Conservation (phyloP, 139 green algal species). For the Asterochloris sp. region DNA sequence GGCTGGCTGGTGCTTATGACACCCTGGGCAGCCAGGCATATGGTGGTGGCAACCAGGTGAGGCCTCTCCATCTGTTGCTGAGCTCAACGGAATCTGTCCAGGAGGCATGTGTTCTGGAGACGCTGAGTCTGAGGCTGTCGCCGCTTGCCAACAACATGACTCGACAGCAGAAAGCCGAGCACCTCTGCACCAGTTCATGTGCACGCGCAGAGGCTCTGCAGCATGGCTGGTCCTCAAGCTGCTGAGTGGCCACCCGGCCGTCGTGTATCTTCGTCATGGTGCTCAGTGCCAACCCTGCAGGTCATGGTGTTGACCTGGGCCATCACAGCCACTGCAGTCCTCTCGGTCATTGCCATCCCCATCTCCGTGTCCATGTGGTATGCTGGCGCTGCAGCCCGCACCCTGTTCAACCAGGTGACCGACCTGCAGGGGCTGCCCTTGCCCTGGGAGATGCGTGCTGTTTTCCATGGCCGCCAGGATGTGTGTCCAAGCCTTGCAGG, state of each 20-base stretch:
- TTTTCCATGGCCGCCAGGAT: background rate
- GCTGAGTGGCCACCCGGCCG: no score
- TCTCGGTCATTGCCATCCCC: conserved; percentile 13
- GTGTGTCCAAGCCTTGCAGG: background rate
- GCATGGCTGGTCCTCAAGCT: no score
- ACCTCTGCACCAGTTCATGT: no score
- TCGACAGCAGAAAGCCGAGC: no score
- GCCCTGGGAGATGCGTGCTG: background rate
- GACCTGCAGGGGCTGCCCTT: background rate
- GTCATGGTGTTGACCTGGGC: conserved; percentile 22
- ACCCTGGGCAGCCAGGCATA: conserved; percentile 30
- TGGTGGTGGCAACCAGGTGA: conserved; percentile 14
- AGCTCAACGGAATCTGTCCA: no score
- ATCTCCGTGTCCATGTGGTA: conserved; percentile 13
- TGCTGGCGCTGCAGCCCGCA: conserved; percentile 11
- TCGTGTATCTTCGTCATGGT: no score
- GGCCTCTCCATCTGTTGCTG: background rate
- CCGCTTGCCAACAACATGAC: no score
- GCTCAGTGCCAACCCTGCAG: background rate
- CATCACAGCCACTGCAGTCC: conserved; percentile 8
- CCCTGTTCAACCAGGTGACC: conserved; percentile 2
- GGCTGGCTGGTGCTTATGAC: conserved; percentile 13
- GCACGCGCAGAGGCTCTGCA: no score
- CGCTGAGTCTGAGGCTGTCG: no score
- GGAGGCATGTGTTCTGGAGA: no score